Evolutionary conservation across 208 protist species (phyloP).

Genomic region (Strigomonas culicis): DNA sequence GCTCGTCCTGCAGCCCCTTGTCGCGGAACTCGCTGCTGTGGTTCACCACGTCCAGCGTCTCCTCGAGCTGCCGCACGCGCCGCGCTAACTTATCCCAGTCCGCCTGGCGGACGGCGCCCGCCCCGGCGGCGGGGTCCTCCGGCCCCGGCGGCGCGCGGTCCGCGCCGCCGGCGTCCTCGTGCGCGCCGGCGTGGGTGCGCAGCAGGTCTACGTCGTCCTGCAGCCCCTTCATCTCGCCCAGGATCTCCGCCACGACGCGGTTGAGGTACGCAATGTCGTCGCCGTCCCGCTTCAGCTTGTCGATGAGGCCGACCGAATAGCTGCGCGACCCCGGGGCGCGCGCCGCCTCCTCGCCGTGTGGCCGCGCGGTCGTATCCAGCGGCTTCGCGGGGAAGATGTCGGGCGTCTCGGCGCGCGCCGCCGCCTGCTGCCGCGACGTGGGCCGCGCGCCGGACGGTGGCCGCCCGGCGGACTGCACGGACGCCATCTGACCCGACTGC

Average conservation of each 20-base stretch:
- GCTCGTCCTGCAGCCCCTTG: conserved; percentile 24
- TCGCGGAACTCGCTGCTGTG: conserved; percentile 23
- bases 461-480: no score
- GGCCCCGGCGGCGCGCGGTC: not conserved
- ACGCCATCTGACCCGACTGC: no score
- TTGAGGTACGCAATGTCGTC: conserved; percentile 83
- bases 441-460: conserved; percentile 4
- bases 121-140: not conserved
- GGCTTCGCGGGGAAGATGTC: conserved; percentile 16
- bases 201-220: conserved; percentile 73
- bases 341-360: no score
- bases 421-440: not conserved
- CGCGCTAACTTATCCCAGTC: conserved; percentile 10
- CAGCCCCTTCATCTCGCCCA: conserved; percentile 75
- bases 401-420: not conserved
- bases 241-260: conserved; percentile 88
- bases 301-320: conserved; percentile 28
- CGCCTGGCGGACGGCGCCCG: not conserved
- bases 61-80: conserved; percentile 24
- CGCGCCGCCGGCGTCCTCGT: not conserved
- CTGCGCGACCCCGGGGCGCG: not conserved
- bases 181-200: conserved; percentile 21
- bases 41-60: conserved; percentile 21
- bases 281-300: conserved; percentile 57
- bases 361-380: conserved; percentile 1